A percentile compares a stretch with the other conserved stretches of the same genome.
phyloP scores from a whole-genome alignment of 129 eudicot species.

The Scalesia atractyloides region DNA sequence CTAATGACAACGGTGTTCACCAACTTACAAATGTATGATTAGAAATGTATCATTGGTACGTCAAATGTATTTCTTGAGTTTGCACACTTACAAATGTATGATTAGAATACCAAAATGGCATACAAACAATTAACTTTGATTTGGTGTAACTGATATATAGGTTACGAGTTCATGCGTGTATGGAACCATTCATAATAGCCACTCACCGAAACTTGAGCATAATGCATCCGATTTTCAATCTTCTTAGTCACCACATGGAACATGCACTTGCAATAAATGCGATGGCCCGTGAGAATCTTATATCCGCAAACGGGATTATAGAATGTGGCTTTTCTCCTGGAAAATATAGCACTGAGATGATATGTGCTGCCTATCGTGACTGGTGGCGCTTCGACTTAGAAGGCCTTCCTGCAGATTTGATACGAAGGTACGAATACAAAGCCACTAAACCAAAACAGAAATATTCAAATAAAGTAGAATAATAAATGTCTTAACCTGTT shows the following conservation, averaged over 20 bases:
- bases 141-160: constrained; percentile 28
- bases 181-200: constrained; percentile 83
- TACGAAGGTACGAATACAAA: constrained; percentile 53
- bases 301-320: constrained; percentile 69
- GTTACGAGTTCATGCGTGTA: constrained; percentile 75
- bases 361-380: constrained; percentile 69
- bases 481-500: not conserved
- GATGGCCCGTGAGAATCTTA: constrained; percentile 71
- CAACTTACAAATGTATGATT: constrained; percentile 81
- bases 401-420: constrained; percentile 75
- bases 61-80: no score
- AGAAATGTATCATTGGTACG: no score
- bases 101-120: not conserved
- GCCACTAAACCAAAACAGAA: not conserved
- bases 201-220: constrained; percentile 77
- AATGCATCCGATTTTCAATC: constrained; percentile 77
- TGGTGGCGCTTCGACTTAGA: constrained; percentile 85
- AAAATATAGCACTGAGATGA: constrained; percentile 70
- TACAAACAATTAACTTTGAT: not conserved
- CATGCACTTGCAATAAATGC: constrained; percentile 72
- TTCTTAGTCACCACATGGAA: constrained; percentile 80
- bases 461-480: no score
- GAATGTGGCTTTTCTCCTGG: constrained; percentile 82
- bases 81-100: no score
- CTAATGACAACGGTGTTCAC: constrained; percentile 85